Base-by-base conservation (phyloP, 768 basidiomycete genomes). In the Russula ochroleuca region DNA sequence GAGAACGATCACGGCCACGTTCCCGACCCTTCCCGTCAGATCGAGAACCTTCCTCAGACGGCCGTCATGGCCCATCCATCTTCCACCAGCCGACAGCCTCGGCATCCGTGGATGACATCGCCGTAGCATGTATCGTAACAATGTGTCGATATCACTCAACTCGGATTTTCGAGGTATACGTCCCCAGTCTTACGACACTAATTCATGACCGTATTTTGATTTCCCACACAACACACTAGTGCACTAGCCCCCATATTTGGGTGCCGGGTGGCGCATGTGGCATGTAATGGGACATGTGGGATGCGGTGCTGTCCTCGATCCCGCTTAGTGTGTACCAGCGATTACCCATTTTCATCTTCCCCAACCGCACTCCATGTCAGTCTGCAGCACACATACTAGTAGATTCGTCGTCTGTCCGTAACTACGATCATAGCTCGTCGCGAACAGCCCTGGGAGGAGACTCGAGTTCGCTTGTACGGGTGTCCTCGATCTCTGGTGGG, bases 371-470 rank as follows among this genome's bases (percentile, higher is more conserved):
- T n/a, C n/a, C n/a, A n/a, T n/a, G n/a, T n/a, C n/a, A n/a, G n/a
- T n/a, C n/a, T n/a, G n/a, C n/a, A n/a, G n/a, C n/a, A n/a, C n/a
- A n/a, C n/a, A n/a, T 45, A 45, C 10, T 45, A n/a, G 5, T 47
- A 10, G 10, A 25, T 25, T 21, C 19, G 23, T 19, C 28, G 35
- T 7, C 19, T 21, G 23, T n/a, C 17, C 4, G 41, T 14, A 25
- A 48, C 15, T 15, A 38, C 23, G 0, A 33, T 56, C 48, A 65
- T 40, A 65, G 54, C 23, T 65, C 64, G 43, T 65, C 64, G 38
- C 59, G 64, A n/a, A 56, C 21, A 5, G 40, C 59, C 14, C 11
- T 33, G 9, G 14, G 21, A 41, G 40, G 14, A 2, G n/a, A 37
- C 25, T 48, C 47, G 21, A 7, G 31, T n/a, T 55, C 38, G 21